Evolutionary conservation across 148 eudicot genomes (phyloP).

Genomic region (Rhododendron mucronatum): DNA sequence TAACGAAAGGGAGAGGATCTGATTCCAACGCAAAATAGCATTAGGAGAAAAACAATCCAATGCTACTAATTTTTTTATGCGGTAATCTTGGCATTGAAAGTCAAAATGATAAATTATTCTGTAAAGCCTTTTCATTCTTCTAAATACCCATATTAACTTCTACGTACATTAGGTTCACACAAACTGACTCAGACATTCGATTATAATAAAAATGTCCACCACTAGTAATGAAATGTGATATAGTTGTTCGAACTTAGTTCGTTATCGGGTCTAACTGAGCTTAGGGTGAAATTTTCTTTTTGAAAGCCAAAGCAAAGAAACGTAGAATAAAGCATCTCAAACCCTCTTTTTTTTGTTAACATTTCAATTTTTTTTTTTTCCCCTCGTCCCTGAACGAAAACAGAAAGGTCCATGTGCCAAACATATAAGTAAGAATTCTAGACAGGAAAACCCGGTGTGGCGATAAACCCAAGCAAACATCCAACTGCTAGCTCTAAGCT

Average conservation of each 20-base stretch:
- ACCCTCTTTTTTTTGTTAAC: background rate
- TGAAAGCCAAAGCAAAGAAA: background rate
- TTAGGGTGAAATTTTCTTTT: background rate
- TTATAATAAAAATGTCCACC: too few relatives aligned
- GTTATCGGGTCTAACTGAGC: background rate
- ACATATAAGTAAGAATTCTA: background rate
- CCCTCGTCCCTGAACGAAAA: background rate
- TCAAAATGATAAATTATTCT: too few relatives aligned
- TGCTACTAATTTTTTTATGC: too few relatives aligned
- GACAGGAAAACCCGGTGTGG: background rate
- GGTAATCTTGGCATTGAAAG: too few relatives aligned
- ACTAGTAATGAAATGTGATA: background rate
- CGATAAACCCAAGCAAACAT: background rate
- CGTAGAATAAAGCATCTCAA: background rate
- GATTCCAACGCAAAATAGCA: too few relatives aligned
- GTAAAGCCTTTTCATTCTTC: too few relatives aligned
- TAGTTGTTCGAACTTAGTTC: background rate
- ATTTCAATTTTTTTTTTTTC: background rate
- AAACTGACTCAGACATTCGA: too few relatives aligned
- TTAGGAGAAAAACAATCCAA: too few relatives aligned
- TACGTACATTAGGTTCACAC: too few relatives aligned
- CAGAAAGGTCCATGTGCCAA: background rate
- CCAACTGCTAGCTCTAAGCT: background rate
- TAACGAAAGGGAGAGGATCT: too few relatives aligned
- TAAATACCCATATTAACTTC: too few relatives aligned